Percentiles rank a stretch among this genome's conserved stretches.
These are phyloP conservation scores for Aphanomyces euteiches DNA, from an alignment of 352 stramenopile genomes.

Conservation along the genomic window DNA sequence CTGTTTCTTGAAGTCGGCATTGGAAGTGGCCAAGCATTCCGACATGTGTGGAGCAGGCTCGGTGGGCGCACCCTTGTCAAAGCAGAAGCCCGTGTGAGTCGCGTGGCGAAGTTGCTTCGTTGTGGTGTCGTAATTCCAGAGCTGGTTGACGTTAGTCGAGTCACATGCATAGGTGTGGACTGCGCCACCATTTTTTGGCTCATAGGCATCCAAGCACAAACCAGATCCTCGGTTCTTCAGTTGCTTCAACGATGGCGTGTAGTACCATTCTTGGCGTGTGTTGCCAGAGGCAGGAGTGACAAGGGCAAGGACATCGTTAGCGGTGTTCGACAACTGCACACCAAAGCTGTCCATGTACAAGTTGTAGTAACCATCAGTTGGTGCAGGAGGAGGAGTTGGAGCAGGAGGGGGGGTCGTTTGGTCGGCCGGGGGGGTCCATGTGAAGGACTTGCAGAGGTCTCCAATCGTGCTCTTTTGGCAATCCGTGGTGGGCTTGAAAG, in stretches of 20 bases:
- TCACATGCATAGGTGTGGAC: conserved; percentile 61
- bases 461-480: conserved; percentile 39
- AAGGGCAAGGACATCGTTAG: neutral
- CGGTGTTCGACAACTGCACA: neutral
- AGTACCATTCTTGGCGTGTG: neutral
- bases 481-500: conserved; percentile 60
- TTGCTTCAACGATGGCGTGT: neutral
- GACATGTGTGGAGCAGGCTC: conserved; percentile 9
- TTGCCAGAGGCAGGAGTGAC: neutral
- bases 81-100: conserved; percentile 49
- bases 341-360: neutral
- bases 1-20: neutral
- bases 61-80: conserved; percentile 37
- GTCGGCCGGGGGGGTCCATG: neutral
- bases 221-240: neutral
- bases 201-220: conserved; percentile 56
- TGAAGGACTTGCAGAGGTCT: neutral
- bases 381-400: no score
- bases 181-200: conserved; percentile 46
- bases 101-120: conserved; percentile 46
- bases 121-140: conserved; percentile 52
- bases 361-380: no score
- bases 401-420: no score
- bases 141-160: conserved; percentile 57
- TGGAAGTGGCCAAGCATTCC: neutral